Conservation (phyloP, 768 basidiomycete species). For the Leccinum incarnatum region DNA sequence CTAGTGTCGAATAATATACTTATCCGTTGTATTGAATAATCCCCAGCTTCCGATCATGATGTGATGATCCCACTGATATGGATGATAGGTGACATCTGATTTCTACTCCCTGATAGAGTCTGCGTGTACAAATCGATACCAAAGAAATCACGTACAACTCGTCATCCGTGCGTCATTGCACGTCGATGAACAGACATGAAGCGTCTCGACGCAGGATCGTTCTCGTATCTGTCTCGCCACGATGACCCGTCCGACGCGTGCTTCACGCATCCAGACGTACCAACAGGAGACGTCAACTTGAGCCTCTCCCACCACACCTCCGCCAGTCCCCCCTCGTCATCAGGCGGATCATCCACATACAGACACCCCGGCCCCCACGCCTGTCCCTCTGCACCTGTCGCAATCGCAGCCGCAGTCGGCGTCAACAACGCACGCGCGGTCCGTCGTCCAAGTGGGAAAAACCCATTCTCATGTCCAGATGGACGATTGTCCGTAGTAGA, state of each 20-base stretch:
- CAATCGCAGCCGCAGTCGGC: background rate
- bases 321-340: conserved; percentile 4
- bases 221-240: conserved; percentile 23
- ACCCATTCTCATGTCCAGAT: background rate
- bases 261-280: background rate
- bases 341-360: conserved; percentile 9
- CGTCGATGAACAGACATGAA: conserved; percentile 7
- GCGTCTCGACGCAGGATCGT: conserved; percentile 21
- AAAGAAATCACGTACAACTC: background rate
- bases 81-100: too few relatives aligned
- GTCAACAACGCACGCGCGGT: conserved; percentile 8
- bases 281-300: background rate
- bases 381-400: background rate
- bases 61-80: background rate
- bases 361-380: conserved; percentile 17
- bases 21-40: background rate
- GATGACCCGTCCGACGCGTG: background rate
- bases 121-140: conserved; percentile 16
- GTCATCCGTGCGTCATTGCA: conserved; percentile 2
- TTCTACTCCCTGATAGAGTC: too few relatives aligned
- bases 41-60: too few relatives aligned
- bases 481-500: background rate
- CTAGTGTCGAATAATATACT: background rate
- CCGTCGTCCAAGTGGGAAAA: conserved; percentile 7
- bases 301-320: conserved; percentile 11